A percentile compares a stretch with the other conserved stretches of the same genome.
phyloP scores from a whole-genome alignment of 2,329 filamentous ascomycete species.

The Nemania serpens region DNA sequence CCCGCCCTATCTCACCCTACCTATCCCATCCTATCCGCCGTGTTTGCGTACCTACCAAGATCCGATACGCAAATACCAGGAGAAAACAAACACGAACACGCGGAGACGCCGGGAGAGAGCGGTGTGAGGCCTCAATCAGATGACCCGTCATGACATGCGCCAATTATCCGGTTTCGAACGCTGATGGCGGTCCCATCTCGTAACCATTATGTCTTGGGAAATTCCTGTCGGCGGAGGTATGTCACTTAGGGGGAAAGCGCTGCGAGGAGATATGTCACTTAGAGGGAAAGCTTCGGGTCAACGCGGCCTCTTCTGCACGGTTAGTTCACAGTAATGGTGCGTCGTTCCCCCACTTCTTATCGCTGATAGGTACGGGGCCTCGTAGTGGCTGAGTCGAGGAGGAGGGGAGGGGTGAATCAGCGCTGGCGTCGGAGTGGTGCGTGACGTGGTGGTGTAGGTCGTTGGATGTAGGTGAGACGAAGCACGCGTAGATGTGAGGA shows the following conservation, averaged over 20 bases:
- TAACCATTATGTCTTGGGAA: constrained; percentile 12
- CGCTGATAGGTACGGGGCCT: not conserved
- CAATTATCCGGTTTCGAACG: not conserved
- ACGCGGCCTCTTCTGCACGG: constrained; percentile 20
- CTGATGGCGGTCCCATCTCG: not conserved
- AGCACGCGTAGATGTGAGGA: not conserved
- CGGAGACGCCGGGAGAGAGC: not conserved
- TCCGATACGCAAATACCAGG: too few relatives aligned
- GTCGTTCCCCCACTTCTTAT: constrained; percentile 2
- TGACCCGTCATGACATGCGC: not conserved
- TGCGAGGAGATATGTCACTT: constrained; percentile 28
- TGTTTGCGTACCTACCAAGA: too few relatives aligned
- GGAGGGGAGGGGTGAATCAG: not conserved
- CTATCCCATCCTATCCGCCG: too few relatives aligned
- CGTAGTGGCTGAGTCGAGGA: constrained; percentile 6
- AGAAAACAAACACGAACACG: too few relatives aligned
- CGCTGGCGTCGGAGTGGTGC: not conserved
- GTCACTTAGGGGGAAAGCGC: constrained; percentile 28
- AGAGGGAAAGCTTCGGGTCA: constrained; percentile 31
- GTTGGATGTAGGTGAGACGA: not conserved
- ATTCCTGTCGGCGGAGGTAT: constrained; percentile 11
- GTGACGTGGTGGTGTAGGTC: not conserved
- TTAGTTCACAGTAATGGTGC: not conserved
- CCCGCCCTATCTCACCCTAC: too few relatives aligned
- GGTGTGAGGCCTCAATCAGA: not conserved